Evolutionary conservation across 2,329 filamentous ascomycete genomes (phyloP).

Genomic region (Aspergillus sp.): DNA sequence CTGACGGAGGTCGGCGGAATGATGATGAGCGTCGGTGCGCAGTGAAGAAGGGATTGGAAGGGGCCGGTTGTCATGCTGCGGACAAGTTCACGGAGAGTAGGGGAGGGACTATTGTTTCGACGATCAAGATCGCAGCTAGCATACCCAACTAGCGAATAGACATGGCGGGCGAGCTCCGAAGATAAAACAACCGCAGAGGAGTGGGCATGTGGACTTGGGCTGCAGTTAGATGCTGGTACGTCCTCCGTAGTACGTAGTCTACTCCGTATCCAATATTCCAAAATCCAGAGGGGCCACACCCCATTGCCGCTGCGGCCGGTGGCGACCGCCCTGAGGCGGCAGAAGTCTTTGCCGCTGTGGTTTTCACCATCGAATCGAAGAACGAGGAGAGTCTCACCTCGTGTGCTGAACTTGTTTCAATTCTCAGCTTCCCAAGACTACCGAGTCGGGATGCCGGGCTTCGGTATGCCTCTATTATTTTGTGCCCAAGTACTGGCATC

Average conservation of each 20-base stretch:
- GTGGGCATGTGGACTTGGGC: background rate
- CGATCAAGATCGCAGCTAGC: background rate
- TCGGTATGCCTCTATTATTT: background rate
- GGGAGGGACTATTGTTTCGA: background rate
- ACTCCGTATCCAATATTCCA: no score
- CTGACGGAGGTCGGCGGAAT: background rate
- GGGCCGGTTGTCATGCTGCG: conserved; percentile 3
- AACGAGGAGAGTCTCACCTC: no score
- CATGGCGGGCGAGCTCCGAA: background rate
- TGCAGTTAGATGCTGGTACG: no score
- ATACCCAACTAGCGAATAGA: background rate
- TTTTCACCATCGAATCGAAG: no score
- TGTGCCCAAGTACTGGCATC: no score
- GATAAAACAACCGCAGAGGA: conserved; percentile 2
- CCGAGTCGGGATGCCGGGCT: conserved; percentile 17
- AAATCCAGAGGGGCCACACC: background rate
- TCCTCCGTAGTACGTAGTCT: no score
- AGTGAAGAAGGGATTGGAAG: background rate
- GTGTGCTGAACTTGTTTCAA: no score
- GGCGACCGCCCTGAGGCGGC: conserved; percentile 2
- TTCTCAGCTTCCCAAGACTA: background rate
- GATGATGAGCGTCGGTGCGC: background rate
- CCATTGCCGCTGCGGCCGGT: background rate
- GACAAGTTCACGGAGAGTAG: background rate
- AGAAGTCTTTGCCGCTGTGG: background rate